These are phyloP conservation scores for Helianthus tuberosus DNA, from an alignment of 129 eudicot genomes.

Conservation along the genomic window DNA sequence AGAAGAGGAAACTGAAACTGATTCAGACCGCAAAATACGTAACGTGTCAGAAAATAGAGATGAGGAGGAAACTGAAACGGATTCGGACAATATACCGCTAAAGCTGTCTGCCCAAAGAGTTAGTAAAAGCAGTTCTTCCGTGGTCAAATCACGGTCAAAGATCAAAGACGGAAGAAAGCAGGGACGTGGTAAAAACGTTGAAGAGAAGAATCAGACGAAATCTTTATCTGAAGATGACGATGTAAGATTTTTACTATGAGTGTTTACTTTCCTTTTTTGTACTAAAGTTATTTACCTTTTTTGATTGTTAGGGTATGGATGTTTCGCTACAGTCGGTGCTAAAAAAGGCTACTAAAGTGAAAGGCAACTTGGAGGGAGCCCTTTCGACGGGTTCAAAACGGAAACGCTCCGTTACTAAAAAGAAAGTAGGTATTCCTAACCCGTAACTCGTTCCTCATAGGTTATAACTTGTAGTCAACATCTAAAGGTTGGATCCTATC, in stretches of 20 bases:
- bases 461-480: conserved; percentile 4
- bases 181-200: conserved; percentile 41
- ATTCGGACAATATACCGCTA: conserved; percentile 42
- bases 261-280: background rate
- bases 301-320: conserved; percentile 46
- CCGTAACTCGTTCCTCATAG: conserved; percentile 1
- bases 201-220: conserved; percentile 45
- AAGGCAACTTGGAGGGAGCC: conserved; percentile 44
- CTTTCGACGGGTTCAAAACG: conserved; percentile 52
- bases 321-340: conserved; percentile 42
- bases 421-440: conserved; percentile 44
- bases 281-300: conserved; percentile 26
- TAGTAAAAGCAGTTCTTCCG: conserved; percentile 33
- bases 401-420: conserved; percentile 50
- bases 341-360: conserved; percentile 56
- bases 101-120: conserved; percentile 45
- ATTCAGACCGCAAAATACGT: conserved; percentile 42
- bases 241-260: conserved; percentile 29
- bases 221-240: conserved; percentile 53
- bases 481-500: background rate
- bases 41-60: conserved; percentile 38
- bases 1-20: conserved; percentile 37
- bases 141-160: conserved; percentile 40
- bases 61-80: conserved; percentile 27
- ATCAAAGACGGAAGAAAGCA: conserved; percentile 44